Base-by-base conservation (phyloP, 75 land plant species). In the Pinus albicaulis region DNA sequence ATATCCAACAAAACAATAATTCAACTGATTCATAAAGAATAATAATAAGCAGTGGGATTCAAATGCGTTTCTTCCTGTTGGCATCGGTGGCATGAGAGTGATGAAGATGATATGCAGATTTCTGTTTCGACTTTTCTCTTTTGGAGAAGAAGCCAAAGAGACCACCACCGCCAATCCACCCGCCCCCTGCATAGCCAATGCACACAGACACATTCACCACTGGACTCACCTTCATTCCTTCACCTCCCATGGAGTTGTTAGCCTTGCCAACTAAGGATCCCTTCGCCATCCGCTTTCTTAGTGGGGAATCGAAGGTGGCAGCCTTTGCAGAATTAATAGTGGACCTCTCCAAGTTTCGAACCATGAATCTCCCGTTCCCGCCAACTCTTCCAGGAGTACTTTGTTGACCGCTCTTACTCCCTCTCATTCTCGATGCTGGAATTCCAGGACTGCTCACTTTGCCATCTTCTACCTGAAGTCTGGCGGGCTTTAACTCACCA, bases 121-220 rank as follows among this genome's bases (percentile, higher is more conserved):
- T 1, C 55, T 24, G 41, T 17, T 72, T 72, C n/a, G n/a, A n/a
- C 19, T 4, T 25, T 1, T 71, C 73, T 48, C 17, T 71, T 71
- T 4, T 52, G 3, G 74, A 13, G 53, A 26, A 72, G 34, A 52
- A 26, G 19, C 56, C 56, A 55, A 72, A 52, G 22, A 72, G 3
- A 5, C 20, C 22, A 19, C 74, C 74, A 55, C 56, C 17, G 16
- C 73, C 73, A 3, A 24, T 72, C 16, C 56, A 14, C 13, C 17
- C 14, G 55, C 73, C 73, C 19, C 56, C 73, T 5, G 16, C 73
- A 71, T 20, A 41, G 24, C 74, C 57, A 7, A 72, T 72, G 34
- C 23, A 55, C 22, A 26, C 57, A 3, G 74, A 55, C 20, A 72
- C 74, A 55, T 72, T 72, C 74, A 72, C 11, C 19, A 72, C 74